Percentiles rank a stretch among this genome's conserved stretches.
Conservation (phyloP, 2,329 filamentous ascomycete species). For the Fusarium sp. region DNA sequence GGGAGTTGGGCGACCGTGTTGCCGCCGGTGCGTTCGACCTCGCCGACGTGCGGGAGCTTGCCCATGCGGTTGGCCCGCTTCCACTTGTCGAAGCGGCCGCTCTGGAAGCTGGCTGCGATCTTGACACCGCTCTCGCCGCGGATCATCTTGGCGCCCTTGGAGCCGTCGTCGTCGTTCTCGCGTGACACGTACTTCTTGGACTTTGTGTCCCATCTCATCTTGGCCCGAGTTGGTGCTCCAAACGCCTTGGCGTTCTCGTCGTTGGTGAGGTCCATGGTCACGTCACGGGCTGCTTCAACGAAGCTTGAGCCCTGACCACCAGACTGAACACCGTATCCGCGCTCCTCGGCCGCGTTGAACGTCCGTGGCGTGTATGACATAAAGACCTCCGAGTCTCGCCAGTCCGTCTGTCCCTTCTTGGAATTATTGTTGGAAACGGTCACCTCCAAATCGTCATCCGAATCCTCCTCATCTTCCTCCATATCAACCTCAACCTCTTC, state of each 20-base stretch:
- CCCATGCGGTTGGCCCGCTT: constrained; percentile 86
- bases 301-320: constrained; percentile 83
- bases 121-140: constrained; percentile 93
- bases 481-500: constrained; percentile 51
- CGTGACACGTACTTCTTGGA: constrained; percentile 93
- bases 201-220: constrained; percentile 97
- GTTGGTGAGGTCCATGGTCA: constrained; percentile 91
- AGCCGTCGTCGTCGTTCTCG: constrained; percentile 95
- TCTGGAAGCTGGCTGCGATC: constrained; percentile 93
- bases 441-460: constrained; percentile 75
- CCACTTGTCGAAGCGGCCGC: constrained; percentile 94
- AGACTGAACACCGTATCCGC: constrained; percentile 92
- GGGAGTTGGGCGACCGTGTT: constrained; percentile 42
- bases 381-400: constrained; percentile 89
- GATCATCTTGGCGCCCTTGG: constrained; percentile 77
- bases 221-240: constrained; percentile 77
- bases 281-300: constrained; percentile 85
- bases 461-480: constrained; percentile 63
- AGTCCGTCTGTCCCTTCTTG: constrained; percentile 71
- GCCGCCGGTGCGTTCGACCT: constrained; percentile 71
- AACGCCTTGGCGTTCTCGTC: constrained; percentile 87
- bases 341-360: constrained; percentile 86
- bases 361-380: constrained; percentile 94
- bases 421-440: constrained; percentile 73
- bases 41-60: constrained; percentile 83